Percentiles rank a stretch among this genome's conserved stretches.
phyloP scores from a whole-genome alignment of 306 rosid genomes.

The Cucurbita maxima region DNA sequence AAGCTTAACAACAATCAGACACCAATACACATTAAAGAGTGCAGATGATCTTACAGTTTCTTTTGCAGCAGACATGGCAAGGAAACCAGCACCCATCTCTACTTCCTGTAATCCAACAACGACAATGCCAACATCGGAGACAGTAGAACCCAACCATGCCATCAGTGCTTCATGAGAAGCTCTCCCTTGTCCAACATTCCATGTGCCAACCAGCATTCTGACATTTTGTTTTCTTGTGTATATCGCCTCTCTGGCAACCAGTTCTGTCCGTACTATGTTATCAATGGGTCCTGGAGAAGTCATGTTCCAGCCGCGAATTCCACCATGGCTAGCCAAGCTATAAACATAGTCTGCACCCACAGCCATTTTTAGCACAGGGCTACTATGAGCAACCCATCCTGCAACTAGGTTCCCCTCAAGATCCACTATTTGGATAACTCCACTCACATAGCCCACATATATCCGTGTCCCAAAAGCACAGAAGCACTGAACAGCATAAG shows the following conservation, averaged over 20 bases:
- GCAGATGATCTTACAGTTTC: conserved; percentile 59
- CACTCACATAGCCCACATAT: conserved; percentile 84
- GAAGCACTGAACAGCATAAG: conserved; percentile 68
- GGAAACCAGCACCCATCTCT: conserved; percentile 99
- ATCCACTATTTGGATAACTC: conserved; percentile 69
- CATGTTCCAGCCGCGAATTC: conserved; percentile 86
- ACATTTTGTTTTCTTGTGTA: conserved; percentile 59
- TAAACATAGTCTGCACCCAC: conserved; percentile 45
- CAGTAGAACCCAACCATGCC: conserved; percentile 87
- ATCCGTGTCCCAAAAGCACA: conserved; percentile 60
- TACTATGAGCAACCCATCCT: conserved; percentile 83
- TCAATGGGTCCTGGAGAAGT: conserved; percentile 81
- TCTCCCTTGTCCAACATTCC: conserved; percentile 99
- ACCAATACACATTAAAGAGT: conserved; percentile 2
- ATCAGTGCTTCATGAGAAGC: conserved; percentile 63
- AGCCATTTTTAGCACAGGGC: conserved; percentile 78
- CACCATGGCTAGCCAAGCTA: conserved; percentile 96
- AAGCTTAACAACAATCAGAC: not conserved
- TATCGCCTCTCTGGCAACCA: conserved; percentile 47
- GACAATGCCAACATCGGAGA: conserved; percentile 82
- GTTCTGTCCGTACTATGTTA: conserved; percentile 47
- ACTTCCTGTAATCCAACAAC: conserved; percentile 97
- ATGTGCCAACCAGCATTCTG: conserved; percentile 76
- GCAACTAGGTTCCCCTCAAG: conserved; percentile 75
- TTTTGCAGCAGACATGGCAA: conserved; percentile 98